Evolutionary conservation across 345 rosid species (phyloP), one percentile per base, ranked within the genome.

Genomic region (Pelargonium nanum): DNA sequence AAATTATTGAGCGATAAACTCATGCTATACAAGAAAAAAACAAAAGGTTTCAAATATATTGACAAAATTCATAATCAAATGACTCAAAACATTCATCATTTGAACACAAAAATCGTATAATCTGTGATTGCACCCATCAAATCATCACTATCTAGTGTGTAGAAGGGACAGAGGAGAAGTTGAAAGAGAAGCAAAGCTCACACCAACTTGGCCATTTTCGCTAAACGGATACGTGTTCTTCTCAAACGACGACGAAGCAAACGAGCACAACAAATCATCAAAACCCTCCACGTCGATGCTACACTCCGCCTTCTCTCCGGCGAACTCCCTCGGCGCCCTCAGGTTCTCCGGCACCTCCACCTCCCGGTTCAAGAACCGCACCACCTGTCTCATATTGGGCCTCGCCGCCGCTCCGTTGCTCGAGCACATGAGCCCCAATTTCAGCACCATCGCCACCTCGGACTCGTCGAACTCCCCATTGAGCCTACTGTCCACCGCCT

Each of bases 381-480:
- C 68, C 34, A 81, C 82, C 58, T 84, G 89, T 68, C 91, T 77
- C 82, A 85, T 89, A 6, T 54, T 72, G n/a, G 98, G 97, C 68
- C 98, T 74, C 24, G 71, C 78, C 67, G 65, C 2, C 0, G 86
- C 76, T 22, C 68, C 67, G 16, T 77, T 67, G 59, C 78, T 85
- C 12, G 96, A 89, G 68, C 97, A 92, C 70, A 92, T 23, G 45
- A 92, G 63, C 58, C 96, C 98, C 60, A 92, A 30, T 68, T 85
- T 85, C 52, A 89, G 21, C 30, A 80, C 83, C 74, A 75, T 59
- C 22, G 78, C 56, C 22, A 84, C 77, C 62, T 87, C 84, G 0
- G 56, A 62, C 60, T 85, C 80, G 21, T 81, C 65, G 64, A 68
- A 87, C 45, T 76, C 77, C 0, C 75, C 78, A 10, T 67, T 30